Conservation (phyloP, 352 stramenopile species). For the Phytophthora sojae region DNA sequence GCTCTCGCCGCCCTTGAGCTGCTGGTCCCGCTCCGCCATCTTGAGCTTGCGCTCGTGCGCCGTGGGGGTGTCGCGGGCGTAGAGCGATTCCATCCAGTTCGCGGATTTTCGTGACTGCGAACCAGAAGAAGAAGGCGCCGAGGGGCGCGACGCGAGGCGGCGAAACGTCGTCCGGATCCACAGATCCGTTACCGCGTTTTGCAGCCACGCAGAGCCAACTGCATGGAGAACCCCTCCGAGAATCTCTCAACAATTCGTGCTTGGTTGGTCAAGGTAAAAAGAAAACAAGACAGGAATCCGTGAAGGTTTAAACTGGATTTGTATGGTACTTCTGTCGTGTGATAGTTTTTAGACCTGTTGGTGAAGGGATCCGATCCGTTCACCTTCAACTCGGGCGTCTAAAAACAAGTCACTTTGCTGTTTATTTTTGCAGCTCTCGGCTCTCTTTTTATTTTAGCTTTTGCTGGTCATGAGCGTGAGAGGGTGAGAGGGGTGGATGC, state of each 20-base stretch:
- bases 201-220: neutral
- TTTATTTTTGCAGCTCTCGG: conserved; percentile 25
- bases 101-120: conserved; percentile 13
- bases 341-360: neutral
- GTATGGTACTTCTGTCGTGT: too few species aligned
- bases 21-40: conserved; percentile 3
- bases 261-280: too few species aligned
- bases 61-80: conserved; percentile 41
- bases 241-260: neutral
- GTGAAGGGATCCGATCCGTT: neutral
- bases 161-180: conserved; percentile 29
- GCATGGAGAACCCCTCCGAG: neutral
- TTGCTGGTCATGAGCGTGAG: conserved; percentile 7
- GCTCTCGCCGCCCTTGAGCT: conserved; percentile 8
- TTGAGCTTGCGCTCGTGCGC: conserved; percentile 32
- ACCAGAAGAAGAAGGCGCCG: neutral
- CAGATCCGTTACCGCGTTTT: conserved; percentile 1
- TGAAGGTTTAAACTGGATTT: too few species aligned
- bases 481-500: too few species aligned
- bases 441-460: conserved; percentile 11
- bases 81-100: conserved; percentile 45
- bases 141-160: conserved; percentile 6
- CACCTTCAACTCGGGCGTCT: conserved; percentile 3
- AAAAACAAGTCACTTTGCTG: conserved; percentile 4
- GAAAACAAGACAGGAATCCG: too few species aligned